Conservation (phyloP, 768 basidiomycete genomes). For the Tricholoma furcatifolium region DNA sequence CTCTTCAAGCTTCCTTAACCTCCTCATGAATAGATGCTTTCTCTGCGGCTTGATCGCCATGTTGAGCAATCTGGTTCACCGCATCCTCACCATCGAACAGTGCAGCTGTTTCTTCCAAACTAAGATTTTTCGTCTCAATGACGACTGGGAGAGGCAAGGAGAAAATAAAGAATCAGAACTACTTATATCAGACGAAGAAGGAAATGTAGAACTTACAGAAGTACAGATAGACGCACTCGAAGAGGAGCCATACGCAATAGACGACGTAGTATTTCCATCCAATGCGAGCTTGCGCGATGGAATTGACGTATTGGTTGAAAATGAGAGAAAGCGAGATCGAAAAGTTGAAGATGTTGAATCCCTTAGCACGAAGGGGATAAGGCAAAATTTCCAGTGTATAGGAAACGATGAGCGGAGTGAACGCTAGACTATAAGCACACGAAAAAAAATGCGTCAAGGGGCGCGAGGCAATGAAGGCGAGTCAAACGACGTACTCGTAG, state of each 20-base stretch:
- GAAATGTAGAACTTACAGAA: conserved; percentile 36
- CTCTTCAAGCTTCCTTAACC: too few species aligned
- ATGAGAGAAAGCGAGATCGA: too few species aligned
- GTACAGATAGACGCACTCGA: conserved; percentile 64
- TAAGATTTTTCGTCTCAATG: conserved; percentile 48
- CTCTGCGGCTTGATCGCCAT: too few species aligned
- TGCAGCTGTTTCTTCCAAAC: too few species aligned
- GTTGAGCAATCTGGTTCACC: too few species aligned
- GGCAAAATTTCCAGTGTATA: conserved; percentile 22
- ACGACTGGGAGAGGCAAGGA: conserved; percentile 31
- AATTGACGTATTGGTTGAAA: background rate
- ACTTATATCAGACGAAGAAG: background rate
- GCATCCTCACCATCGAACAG: too few species aligned
- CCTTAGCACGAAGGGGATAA: conserved; percentile 17
- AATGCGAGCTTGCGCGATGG: conserved; percentile 31
- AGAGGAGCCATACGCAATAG: conserved; percentile 67
- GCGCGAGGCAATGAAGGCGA: conserved; percentile 14
- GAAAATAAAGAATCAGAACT: background rate
- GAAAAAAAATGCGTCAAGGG: conserved; percentile 13
- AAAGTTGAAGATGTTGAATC: conserved; percentile 5
- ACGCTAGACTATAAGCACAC: conserved; percentile 19
- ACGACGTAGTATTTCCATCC: conserved; percentile 81
- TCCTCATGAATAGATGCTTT: too few species aligned
- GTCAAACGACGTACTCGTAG: background rate
- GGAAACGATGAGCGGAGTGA: conserved; percentile 34